phyloP scores from a whole-genome alignment of 164 flowering plant genomes.

The Dillenia turbinata region DNA sequence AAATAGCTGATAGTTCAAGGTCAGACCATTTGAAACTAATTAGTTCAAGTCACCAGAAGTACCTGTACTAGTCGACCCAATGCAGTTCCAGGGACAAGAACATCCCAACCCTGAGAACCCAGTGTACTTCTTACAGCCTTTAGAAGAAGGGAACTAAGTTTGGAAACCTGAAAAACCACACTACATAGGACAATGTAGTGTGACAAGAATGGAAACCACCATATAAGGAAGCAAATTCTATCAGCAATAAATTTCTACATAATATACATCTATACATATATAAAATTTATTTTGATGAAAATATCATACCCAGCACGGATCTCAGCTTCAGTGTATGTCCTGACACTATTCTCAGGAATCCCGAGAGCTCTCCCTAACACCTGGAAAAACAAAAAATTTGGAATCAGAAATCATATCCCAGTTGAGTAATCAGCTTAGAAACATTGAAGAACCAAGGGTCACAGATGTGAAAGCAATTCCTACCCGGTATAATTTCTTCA shows the following conservation, averaged over 20 bases:
- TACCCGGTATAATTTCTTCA: too few relatives aligned
- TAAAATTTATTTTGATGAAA: background rate
- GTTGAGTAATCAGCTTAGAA: background rate
- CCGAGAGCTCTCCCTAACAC: conserved; percentile 83
- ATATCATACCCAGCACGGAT: conserved; percentile 85
- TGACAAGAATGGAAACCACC: too few relatives aligned
- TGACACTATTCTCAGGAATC: conserved; percentile 77
- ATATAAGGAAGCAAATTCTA: too few relatives aligned
- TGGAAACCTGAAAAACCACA: conserved; percentile 93
- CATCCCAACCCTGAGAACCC: conserved; percentile 95
- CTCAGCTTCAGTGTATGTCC: conserved; percentile 93
- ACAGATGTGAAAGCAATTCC: too few relatives aligned
- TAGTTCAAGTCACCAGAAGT: conserved; percentile 2
- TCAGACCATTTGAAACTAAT: too few relatives aligned
- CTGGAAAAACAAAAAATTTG: conserved; percentile 33
- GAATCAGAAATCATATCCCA: background rate
- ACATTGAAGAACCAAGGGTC: too few relatives aligned
- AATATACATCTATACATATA: too few relatives aligned
- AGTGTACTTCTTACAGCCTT: conserved; percentile 66
- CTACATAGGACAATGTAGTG: conserved; percentile 29
- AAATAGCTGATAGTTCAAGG: too few relatives aligned
- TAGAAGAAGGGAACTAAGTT: conserved; percentile 68
- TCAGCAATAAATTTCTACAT: too few relatives aligned
- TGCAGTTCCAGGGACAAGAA: conserved; percentile 85
- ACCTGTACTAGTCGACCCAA: conserved; percentile 79